Evolutionary conservation across 352 stramenopile species (phyloP).

Genomic region (Globisporangium sylvaticum): DNA sequence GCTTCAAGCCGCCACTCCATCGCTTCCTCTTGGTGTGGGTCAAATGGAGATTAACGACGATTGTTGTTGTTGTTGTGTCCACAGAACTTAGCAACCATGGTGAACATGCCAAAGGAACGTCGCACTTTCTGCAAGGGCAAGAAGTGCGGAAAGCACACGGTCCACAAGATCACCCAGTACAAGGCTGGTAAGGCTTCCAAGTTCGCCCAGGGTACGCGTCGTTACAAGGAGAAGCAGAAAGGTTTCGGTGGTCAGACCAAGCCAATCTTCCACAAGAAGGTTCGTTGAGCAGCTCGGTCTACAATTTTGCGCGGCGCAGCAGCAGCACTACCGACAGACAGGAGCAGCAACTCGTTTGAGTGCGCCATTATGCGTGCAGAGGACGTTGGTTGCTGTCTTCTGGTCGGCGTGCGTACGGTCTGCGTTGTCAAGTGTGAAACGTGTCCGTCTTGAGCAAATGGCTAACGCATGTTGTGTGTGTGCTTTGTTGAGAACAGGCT

Average conservation of each 20-base stretch:
- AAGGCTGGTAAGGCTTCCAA: constrained; percentile 99
- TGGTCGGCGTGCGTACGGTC: neutral
- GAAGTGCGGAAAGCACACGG: constrained; percentile 98
- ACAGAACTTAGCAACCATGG: constrained; percentile 93
- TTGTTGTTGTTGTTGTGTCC: constrained; percentile 1
- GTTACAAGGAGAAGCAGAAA: constrained; percentile 99
- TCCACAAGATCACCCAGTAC: constrained; percentile 99
- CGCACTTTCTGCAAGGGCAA: constrained; percentile 99
- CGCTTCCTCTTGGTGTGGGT: neutral
- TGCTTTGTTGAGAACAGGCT: constrained; percentile 53
- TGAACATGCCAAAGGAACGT: constrained; percentile 99
- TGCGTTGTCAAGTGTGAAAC: neutral
- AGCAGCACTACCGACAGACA: neutral
- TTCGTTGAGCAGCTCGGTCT: constrained; percentile 11
- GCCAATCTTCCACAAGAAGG: constrained; percentile 99
- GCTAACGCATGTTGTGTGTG: neutral
- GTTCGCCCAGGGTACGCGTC: constrained; percentile 96
- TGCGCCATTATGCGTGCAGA: neutral
- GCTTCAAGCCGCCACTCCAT: neutral
- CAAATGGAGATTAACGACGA: neutral
- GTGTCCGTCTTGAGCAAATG: neutral
- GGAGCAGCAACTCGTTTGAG: neutral
- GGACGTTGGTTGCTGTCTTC: neutral
- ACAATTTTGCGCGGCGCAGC: neutral
- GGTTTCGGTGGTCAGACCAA: constrained; percentile 99